These are phyloP conservation scores for Diutina ranongensis DNA, from an alignment of 1,139 yeast genomes.

Conservation along the genomic window DNA sequence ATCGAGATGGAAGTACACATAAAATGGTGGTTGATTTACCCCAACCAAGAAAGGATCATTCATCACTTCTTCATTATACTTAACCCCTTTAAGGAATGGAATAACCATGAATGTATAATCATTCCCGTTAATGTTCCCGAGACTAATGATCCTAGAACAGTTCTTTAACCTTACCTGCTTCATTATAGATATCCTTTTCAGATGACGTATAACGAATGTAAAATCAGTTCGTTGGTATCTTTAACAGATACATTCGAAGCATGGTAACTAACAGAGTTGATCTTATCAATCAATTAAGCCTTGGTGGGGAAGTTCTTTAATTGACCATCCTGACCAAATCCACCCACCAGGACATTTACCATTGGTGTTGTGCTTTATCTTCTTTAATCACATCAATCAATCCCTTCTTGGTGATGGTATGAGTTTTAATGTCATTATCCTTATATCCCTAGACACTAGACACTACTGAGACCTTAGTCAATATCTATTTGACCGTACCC, in stretches of 20 bases:
- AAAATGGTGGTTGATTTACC: too few species aligned
- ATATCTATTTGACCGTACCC: too few species aligned
- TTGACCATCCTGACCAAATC: constrained; percentile 36
- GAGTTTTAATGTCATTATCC: constrained; percentile 19
- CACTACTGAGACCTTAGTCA: too few species aligned
- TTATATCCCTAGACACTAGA: too few species aligned
- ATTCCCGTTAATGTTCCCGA: constrained; percentile 20
- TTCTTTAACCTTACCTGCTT: constrained; percentile 28
- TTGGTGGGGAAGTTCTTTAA: constrained; percentile 28
- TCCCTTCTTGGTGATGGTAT: constrained; percentile 19
- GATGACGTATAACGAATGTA: constrained; percentile 27
- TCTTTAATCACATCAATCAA: constrained; percentile 25
- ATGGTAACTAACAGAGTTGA: constrained; percentile 29
- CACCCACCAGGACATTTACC: constrained; percentile 41
- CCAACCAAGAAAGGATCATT: constrained; percentile 36
- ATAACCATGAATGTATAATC: constrained; percentile 20
- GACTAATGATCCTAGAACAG: constrained; percentile 33
- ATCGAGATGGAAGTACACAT: too few species aligned
- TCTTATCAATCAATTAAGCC: constrained; percentile 30
- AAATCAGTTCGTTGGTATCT: constrained; percentile 26
- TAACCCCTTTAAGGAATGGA: constrained; percentile 13
- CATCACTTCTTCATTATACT: constrained; percentile 19
- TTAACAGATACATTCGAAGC: constrained; percentile 23
- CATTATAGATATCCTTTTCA: constrained; percentile 24
- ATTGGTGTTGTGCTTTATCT: constrained; percentile 21